phyloP scores from a whole-genome alignment of 768 basidiomycete species.

The Hypholoma sublateritium region DNA sequence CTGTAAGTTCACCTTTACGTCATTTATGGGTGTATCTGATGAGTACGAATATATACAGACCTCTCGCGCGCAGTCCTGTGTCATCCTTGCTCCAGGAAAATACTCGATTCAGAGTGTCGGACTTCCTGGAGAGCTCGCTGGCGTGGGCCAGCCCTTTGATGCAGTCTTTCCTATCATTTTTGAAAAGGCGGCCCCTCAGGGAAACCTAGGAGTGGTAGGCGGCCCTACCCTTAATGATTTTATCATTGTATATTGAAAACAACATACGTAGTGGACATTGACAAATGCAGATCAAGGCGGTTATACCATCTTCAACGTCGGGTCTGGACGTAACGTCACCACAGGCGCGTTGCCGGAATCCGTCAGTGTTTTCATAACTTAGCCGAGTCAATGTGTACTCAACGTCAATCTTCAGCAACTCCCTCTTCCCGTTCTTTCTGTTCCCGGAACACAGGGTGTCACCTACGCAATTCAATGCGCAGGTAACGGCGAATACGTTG shows the following conservation, averaged over 20 bases:
- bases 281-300: constrained; percentile 9
- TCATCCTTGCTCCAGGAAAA: constrained; percentile 8
- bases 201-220: constrained; percentile 10
- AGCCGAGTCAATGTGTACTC: neutral
- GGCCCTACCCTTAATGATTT: neutral
- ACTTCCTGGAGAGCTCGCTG: constrained; percentile 4
- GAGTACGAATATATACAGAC: neutral
- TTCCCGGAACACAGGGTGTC: neutral
- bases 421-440: neutral
- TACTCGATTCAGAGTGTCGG: constrained; percentile 9
- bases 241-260: neutral
- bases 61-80: constrained; percentile 1
- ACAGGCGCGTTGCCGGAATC: neutral
- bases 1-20: neutral
- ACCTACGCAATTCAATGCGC: constrained; percentile 11
- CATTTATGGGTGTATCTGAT: neutral
- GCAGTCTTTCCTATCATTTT: constrained; percentile 1
- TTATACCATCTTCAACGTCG: constrained; percentile 7
- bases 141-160: neutral
- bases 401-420: neutral
- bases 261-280: constrained; percentile 7
- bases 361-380: neutral
- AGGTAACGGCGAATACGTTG: constrained; percentile 1
- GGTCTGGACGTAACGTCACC: neutral
- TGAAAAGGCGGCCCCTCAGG: constrained; percentile 8